Evolutionary conservation across 345 rosid genomes (phyloP).

Genomic region (Crucihimalaya himalaica): DNA sequence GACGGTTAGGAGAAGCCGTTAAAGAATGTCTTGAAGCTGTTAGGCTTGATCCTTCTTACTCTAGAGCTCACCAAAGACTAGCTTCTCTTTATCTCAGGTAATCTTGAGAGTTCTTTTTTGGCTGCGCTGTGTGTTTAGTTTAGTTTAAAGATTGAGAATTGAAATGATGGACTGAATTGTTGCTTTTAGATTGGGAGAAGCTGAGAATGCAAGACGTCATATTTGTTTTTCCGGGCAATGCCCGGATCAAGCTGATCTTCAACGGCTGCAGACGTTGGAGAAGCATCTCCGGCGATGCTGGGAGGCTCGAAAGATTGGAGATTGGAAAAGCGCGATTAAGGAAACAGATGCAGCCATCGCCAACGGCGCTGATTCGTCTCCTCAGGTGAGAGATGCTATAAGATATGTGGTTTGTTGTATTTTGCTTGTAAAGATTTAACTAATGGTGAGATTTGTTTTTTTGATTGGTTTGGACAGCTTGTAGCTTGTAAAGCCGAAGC

Average conservation of each 20-base stretch:
- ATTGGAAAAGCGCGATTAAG: conserved; percentile 67
- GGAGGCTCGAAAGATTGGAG: conserved; percentile 74
- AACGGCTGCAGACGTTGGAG: conserved; percentile 74
- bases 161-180: conserved; percentile 1
- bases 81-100: conserved; percentile 84
- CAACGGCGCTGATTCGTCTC: conserved; percentile 75
- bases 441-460: conserved; percentile 14
- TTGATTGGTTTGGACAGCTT: conserved; percentile 55
- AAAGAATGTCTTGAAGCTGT: conserved; percentile 89
- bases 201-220: conserved; percentile 69
- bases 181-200: conserved; percentile 69
- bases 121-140: not conserved
- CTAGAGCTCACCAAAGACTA: conserved; percentile 80
- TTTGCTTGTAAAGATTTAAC: not conserved
- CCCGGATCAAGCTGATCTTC: conserved; percentile 67
- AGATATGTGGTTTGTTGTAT: not conserved
- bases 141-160: conserved; percentile 2
- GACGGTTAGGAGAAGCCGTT: conserved; percentile 75
- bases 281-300: conserved; percentile 68
- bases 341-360: conserved; percentile 83
- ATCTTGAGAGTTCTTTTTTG: not conserved
- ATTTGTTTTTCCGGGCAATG: conserved; percentile 67
- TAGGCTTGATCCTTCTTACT: conserved; percentile 66
- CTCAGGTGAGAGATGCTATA: conserved; percentile 54
- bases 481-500: conserved; percentile 90